phyloP scores from a whole-genome alignment of 1,284 basidiomycete species.

The Ganoderma sp. region DNA sequence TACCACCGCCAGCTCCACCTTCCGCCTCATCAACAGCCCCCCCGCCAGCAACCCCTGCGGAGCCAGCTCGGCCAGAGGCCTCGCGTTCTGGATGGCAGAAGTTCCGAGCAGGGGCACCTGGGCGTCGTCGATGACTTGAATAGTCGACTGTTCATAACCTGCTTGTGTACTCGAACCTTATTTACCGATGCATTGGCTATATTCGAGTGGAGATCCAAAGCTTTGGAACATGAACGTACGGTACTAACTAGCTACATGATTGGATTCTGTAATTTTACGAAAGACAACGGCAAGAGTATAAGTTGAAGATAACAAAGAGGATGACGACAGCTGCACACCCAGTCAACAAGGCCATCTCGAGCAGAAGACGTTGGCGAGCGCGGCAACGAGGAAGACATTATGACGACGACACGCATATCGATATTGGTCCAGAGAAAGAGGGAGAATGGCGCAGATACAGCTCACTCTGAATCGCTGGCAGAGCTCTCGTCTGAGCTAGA shows the following conservation, averaged over 20 bases:
- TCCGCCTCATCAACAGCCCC: conserved; percentile 13
- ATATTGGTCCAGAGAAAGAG: conserved; percentile 21
- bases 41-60: not conserved
- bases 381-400: conserved; percentile 28
- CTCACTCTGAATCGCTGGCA: conserved; percentile 81
- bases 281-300: conserved; percentile 36
- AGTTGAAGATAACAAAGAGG: conserved; percentile 23
- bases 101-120: conserved; percentile 46
- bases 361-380: conserved; percentile 26
- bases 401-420: conserved; percentile 28
- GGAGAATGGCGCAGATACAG: conserved; percentile 1
- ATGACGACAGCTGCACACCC: conserved; percentile 26
- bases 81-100: conserved; percentile 59
- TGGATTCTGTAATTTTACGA: conserved; percentile 44
- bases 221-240: conserved; percentile 37
- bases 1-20: conserved; percentile 6
- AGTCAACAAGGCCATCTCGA: conserved; percentile 17
- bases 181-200: not conserved
- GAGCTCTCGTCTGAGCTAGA: conserved; percentile 78
- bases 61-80: conserved; percentile 30
- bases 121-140: conserved; percentile 33
- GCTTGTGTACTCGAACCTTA: not conserved
- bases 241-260: conserved; percentile 46
- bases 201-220: conserved; percentile 14
- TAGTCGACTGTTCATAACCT: not conserved